Conservation (phyloP, 2,329 filamentous ascomycete species). For the Botrytis tulipae region DNA sequence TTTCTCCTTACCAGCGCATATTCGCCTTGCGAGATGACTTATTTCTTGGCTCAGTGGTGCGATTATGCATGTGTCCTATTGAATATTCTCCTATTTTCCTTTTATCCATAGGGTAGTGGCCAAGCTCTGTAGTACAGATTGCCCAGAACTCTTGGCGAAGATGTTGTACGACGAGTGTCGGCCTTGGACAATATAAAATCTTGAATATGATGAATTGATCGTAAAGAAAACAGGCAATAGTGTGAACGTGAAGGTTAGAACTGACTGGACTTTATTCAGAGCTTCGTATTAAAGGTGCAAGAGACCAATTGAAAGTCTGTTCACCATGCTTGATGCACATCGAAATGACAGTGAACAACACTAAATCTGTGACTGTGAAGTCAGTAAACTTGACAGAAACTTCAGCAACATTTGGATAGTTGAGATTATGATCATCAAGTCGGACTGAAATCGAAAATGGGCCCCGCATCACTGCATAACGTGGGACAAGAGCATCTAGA, state of each 20-base stretch:
- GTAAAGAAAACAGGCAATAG: background rate
- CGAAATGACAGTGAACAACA: background rate
- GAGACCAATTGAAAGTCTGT: background rate
- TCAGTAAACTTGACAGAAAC: background rate
- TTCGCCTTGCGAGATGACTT: background rate
- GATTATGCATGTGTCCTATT: background rate
- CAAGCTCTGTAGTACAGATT: background rate
- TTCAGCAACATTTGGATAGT: background rate
- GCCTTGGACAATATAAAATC: background rate
- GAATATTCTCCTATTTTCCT: background rate
- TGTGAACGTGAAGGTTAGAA: background rate
- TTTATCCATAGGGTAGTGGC: background rate
- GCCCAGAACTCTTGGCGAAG: constrained; percentile 5
- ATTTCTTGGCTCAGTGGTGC: background rate
- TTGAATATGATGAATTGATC: background rate
- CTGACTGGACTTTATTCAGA: background rate
- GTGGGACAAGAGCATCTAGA: background rate
- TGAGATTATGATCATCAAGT: background rate
- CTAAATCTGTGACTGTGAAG: background rate
- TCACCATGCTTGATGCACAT: background rate
- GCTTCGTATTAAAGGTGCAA: background rate
- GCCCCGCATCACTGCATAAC: background rate
- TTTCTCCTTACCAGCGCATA: background rate
- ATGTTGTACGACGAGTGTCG: background rate
- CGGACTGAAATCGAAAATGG: background rate